phyloP scores from a whole-genome alignment of 2,329 filamentous ascomycete species.

The Thelonectria rubi region DNA sequence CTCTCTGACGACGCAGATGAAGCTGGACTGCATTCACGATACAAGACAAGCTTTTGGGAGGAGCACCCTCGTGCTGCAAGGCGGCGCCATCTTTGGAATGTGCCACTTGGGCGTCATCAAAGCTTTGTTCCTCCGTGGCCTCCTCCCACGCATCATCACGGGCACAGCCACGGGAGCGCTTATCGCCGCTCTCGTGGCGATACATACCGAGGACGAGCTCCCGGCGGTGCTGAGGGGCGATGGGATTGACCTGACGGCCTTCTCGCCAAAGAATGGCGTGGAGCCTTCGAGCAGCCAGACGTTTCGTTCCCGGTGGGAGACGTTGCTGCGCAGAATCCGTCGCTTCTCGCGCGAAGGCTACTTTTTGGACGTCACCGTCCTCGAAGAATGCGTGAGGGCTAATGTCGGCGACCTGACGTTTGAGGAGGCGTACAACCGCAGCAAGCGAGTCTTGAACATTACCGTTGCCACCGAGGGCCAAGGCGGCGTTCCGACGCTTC shows the following conservation, averaged over 20 bases:
- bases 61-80: slow-evolving; percentile 86
- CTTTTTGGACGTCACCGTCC: slow-evolving; percentile 81
- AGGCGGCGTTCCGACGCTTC: slow-evolving; percentile 80
- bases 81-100: slow-evolving; percentile 89
- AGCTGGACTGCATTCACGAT: slow-evolving; percentile 87
- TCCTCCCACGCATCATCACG: slow-evolving; percentile 89
- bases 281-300: slow-evolving; percentile 49
- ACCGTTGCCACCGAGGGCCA: slow-evolving; percentile 81
- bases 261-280: slow-evolving; percentile 57
- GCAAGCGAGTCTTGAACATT: slow-evolving; percentile 89
- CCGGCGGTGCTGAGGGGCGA: slow-evolving; percentile 79
- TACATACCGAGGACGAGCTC: slow-evolving; percentile 87
- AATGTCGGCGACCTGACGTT: slow-evolving; percentile 93
- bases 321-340: slow-evolving; percentile 70
- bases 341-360: slow-evolving; percentile 81
- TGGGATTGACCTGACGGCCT: slow-evolving; percentile 84
- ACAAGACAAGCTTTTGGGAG: slow-evolving; percentile 88
- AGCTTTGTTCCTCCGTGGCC: slow-evolving; percentile 79
- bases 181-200: slow-evolving; percentile 86
- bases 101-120: slow-evolving; percentile 93
- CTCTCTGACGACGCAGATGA: slow-evolving; percentile 74
- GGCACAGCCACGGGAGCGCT: slow-evolving; percentile 91
- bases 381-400: slow-evolving; percentile 84
- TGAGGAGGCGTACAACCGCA: slow-evolving; percentile 87
- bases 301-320: slow-evolving; percentile 60